Evolutionary conservation across 2,329 filamentous ascomycete species (phyloP).

Genomic region (Knoxdaviesia capensis): DNA sequence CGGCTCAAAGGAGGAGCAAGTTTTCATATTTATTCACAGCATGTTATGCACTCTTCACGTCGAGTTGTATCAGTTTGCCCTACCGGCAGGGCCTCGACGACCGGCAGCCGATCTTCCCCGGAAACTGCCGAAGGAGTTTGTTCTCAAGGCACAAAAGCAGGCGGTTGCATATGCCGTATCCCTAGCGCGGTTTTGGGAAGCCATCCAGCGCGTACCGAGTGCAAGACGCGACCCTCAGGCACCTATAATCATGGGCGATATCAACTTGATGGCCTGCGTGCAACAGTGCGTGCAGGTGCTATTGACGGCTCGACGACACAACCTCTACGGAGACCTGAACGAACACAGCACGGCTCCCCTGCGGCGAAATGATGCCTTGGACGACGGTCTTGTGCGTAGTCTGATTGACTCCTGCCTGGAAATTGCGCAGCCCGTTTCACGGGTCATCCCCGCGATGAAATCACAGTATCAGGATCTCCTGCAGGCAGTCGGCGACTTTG

Average conservation of each 20-base stretch:
- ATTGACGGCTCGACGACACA: slow-evolving; percentile 15
- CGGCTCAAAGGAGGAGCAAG: slow-evolving; percentile 11
- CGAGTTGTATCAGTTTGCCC: slow-evolving; percentile 18
- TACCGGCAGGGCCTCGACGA: slow-evolving; percentile 10
- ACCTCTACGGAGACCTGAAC: slow-evolving; percentile 14
- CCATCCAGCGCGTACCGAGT: slow-evolving; percentile 12
- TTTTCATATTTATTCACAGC: slow-evolving; percentile 17
- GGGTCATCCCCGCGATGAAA: slow-evolving; percentile 6
- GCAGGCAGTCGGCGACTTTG: slow-evolving; percentile 5
- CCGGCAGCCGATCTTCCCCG: slow-evolving; percentile 12
- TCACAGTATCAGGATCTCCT: slow-evolving; percentile 5
- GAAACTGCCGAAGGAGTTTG: slow-evolving; percentile 15
- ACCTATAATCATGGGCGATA: slow-evolving; percentile 5
- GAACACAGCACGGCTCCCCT: slow-evolving; percentile 17
- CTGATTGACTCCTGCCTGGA: slow-evolving; percentile 15
- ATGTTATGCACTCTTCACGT: slow-evolving; percentile 16
- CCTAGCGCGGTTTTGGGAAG: slow-evolving; percentile 16
- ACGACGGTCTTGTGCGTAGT: slow-evolving; percentile 12
- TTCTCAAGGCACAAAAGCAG: slow-evolving; percentile 16
- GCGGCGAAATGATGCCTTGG: slow-evolving; percentile 12
- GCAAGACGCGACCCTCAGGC: slow-evolving; percentile 9
- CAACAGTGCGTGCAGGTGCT: slow-evolving; percentile 11
- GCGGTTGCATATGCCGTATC: slow-evolving; percentile 18
- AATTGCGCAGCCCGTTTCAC: slow-evolving; percentile 14
- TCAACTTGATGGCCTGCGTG: slow-evolving; percentile 5